phyloP scores from a whole-genome alignment of 2,329 filamentous ascomycete genomes.

The Diplodia intermedia region DNA sequence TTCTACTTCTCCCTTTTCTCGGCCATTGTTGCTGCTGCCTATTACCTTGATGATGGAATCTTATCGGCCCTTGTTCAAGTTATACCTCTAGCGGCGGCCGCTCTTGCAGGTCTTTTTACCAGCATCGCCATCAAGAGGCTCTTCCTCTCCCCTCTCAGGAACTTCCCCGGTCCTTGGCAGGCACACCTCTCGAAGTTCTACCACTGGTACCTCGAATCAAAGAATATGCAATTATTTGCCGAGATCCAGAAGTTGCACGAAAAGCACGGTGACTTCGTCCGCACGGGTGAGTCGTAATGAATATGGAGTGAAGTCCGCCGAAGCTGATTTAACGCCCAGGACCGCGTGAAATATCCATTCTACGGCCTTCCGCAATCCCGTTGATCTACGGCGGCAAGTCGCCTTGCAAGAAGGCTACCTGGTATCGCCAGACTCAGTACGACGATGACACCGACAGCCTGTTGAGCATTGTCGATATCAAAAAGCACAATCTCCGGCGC shows the following conservation, averaged over 20 bases:
- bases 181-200: slow-evolving; percentile 29
- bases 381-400: slow-evolving; percentile 42
- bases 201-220: slow-evolving; percentile 4
- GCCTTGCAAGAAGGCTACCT: slow-evolving; percentile 44
- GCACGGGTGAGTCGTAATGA: slow-evolving; percentile 33
- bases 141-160: slow-evolving; percentile 50
- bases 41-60: neutral
- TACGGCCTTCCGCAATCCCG: slow-evolving; percentile 38
- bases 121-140: slow-evolving; percentile 51
- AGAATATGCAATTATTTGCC: slow-evolving; percentile 15
- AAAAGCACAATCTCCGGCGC: slow-evolving; percentile 41
- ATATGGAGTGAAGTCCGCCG: neutral
- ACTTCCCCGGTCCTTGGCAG: slow-evolving; percentile 33
- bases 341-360: slow-evolving; percentile 40
- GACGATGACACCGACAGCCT: slow-evolving; percentile 36
- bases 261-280: slow-evolving; percentile 32
- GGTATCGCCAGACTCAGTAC: slow-evolving; percentile 38
- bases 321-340: slow-evolving; percentile 6
- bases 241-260: slow-evolving; percentile 30
- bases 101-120: slow-evolving; percentile 34
- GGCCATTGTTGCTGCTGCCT: neutral
- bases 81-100: neutral
- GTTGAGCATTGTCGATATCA: slow-evolving; percentile 38
- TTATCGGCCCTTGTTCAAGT: neutral
- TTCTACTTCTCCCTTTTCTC: neutral